Evolutionary conservation across 2,329 filamentous ascomycete species (phyloP), one percentile per base, ranked within the genome.

Genomic region (Aaosphaeria pasadenensis): DNA sequence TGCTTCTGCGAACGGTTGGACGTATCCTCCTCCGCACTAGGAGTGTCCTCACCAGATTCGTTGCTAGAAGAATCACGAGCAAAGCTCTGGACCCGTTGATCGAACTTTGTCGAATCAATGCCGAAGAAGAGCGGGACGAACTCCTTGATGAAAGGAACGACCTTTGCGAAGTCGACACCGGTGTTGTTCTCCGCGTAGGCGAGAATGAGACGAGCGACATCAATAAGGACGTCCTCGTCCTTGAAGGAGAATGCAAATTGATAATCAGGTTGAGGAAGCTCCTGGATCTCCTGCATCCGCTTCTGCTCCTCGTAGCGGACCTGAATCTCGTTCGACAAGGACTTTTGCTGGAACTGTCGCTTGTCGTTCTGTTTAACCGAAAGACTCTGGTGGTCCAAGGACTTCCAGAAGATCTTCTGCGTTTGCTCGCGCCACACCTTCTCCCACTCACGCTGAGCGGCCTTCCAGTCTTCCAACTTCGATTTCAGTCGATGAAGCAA

Each of bases 381-480:
- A 50, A 95, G 91, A 17, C 91, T 91, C 81, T 97, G 95, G 64
- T 99, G 94, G 64, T 99, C 94, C 45, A 99, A 83, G 69, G 91
- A 96, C 75, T 91, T 95, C 74, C 95, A 89, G 72, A 96, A 95
- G 76, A 95, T 92, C 62, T 88, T 86, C 65, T 95, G 88, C 28
- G 92, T 97, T 74, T 97, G 94, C 43, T 90, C 86, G 54, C 94
- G 90, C 94, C 94, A 99, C 6, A 99, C 91, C 72, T 96, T 96
- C 71, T 97, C 91, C 94, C 94, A 99, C 67, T 99, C 95, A 31
- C 94, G 89, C 77, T 89, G 91, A 5, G 90, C 92, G 58, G 95
- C 91, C 55, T 95, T 90, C 94, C 94, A 99, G 63, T 97, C 91
- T 70, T 99, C 94, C 40, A 95, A 86, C 69, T 97, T 96, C 62